phyloP scores from a whole-genome alignment of 495 filamentous ascomycete genomes.

The Recurvomyces mirabilis region DNA sequence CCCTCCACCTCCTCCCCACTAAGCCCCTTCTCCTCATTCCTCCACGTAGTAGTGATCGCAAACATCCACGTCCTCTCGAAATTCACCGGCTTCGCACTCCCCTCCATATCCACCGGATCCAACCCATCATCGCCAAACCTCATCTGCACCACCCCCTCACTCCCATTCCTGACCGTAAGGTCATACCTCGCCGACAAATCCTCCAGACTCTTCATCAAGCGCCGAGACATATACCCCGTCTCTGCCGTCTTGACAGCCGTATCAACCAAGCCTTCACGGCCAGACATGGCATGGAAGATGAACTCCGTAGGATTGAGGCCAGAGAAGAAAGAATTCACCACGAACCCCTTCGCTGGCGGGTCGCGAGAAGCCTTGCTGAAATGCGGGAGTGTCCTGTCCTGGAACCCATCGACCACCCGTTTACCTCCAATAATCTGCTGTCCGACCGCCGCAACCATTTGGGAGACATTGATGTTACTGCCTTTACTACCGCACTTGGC shows the following conservation, averaged over 20 bases:
- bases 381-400: constrained; percentile 86
- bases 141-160: constrained; percentile 80
- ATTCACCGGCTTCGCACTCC: constrained; percentile 79
- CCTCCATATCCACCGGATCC: constrained; percentile 96
- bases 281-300: constrained; percentile 95
- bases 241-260: constrained; percentile 99
- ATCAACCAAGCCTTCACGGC: constrained; percentile 96
- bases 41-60: constrained; percentile 63
- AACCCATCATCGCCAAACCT: constrained; percentile 92
- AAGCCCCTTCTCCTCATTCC: constrained; percentile 59
- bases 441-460: constrained; percentile 95
- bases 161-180: constrained; percentile 83
- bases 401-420: constrained; percentile 92
- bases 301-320: constrained; percentile 87
- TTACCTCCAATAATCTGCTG: constrained; percentile 93
- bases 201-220: constrained; percentile 94
- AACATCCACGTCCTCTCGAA: constrained; percentile 89
- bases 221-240: constrained; percentile 97
- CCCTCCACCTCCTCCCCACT: constrained; percentile 61
- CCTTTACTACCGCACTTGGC: constrained; percentile 93
- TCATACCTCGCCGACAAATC: constrained; percentile 89
- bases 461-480: constrained; percentile 93
- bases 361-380: constrained; percentile 87
- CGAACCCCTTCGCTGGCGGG: constrained; percentile 91
- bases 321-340: constrained; percentile 91